Base-by-base conservation (phyloP, 148 eudicot genomes). In the Silene uniflora region DNA sequence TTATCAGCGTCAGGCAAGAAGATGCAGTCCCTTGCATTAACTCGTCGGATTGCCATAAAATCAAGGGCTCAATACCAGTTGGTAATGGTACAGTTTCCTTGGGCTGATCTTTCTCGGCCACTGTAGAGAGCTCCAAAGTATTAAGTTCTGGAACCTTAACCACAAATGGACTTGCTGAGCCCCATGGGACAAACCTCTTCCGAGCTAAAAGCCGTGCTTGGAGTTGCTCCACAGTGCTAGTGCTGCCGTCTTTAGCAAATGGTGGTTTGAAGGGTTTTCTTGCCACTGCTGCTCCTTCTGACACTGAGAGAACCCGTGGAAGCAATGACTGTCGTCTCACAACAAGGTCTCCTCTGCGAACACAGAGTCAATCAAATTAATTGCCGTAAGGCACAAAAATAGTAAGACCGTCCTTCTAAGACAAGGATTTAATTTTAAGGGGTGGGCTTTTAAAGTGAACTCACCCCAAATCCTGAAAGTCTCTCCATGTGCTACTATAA, bases 251-350 rank as follows among this genome's bases (percentile, higher is more conserved):
- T 81, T 78, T 78, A 16, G 85, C 73, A 66, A 85, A 87, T 7
- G 99, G 99, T 54, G 95, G 94, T 77, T 92, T 93, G 66, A 92
- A 96, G 19, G 98, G 98, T 80, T 89, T 91, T 71, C 95, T 88
- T 32, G 86, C 87, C 76, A 80, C 88, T 64, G 90, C 89, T 73
- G 85, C 89, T 69, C 89, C 83, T 68, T 87, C 91, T 23, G 85
- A 79, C 70, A 91, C 95, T 58, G 92, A 87, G 74, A 92, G 91
- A 29, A 92, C 92, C 63, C 91, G 87, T 23, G 99, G 99, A 78
- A 96, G 88, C 66, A 89, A 82, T 3, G 99, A 82, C 47, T 92
- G 98, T 75, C 98, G 84, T 77, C 77, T 89, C 86, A 89, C 92
- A 13, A 87, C 86, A 5, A 96, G 85, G 77, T 86, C 85, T 72